phyloP scores from a whole-genome alignment of 352 stramenopile genomes.

The Pythium aquatile region DNA sequence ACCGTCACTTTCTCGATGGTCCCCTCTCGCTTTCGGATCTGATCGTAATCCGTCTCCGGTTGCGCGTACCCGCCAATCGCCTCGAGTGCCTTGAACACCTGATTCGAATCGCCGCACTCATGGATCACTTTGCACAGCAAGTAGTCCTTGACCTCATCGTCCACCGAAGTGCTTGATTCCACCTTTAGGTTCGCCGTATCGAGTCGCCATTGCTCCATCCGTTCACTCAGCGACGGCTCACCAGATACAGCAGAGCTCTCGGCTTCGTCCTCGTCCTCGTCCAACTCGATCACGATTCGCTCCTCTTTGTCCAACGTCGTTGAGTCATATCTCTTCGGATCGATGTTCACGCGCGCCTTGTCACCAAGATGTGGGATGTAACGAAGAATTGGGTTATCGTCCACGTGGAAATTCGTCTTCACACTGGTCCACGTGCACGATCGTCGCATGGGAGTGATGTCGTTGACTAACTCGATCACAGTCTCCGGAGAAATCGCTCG shows the following conservation, averaged over 20 bases:
- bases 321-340: slow-evolving; percentile 54
- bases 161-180: slow-evolving; percentile 32
- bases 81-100: slow-evolving; percentile 51
- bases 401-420: slow-evolving; percentile 66
- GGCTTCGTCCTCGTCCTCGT: not conserved
- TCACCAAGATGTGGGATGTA: slow-evolving; percentile 91
- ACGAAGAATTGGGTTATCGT: slow-evolving; percentile 83
- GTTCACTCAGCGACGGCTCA: slow-evolving; percentile 19
- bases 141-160: slow-evolving; percentile 65
- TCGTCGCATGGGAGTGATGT: slow-evolving; percentile 45
- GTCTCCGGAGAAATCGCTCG: slow-evolving; percentile 44
- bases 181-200: slow-evolving; percentile 34
- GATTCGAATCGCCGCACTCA: slow-evolving; percentile 39
- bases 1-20: slow-evolving; percentile 21
- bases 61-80: slow-evolving; percentile 31
- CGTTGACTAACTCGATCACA: slow-evolving; percentile 42
- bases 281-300: slow-evolving; percentile 37
- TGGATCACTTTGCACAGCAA: slow-evolving; percentile 52
- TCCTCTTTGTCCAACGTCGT: slow-evolving; percentile 62
- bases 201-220: slow-evolving; percentile 11
- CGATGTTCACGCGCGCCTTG: slow-evolving; percentile 45
- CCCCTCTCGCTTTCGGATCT: slow-evolving; percentile 42
- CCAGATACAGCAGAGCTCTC: not conserved
- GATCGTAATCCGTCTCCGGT: slow-evolving; percentile 44
- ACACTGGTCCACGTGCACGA: slow-evolving; percentile 72